phyloP scores from a whole-genome alignment of 495 filamentous ascomycete species.

The Penicillium ochrochloron region DNA sequence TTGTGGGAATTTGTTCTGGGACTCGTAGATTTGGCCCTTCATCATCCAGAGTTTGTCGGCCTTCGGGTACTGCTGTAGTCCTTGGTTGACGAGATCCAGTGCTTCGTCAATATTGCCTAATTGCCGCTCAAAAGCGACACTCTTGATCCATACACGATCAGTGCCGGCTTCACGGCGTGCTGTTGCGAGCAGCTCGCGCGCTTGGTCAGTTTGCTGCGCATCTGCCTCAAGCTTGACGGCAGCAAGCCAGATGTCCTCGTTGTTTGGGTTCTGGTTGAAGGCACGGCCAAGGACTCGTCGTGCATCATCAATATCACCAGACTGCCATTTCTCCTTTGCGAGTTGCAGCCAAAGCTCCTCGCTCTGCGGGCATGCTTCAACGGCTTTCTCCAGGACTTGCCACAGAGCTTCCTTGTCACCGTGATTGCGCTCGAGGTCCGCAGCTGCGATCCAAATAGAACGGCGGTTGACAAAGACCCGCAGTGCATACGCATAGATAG shows the following conservation, averaged over 20 bases:
- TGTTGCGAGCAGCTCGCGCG: slow-evolving; percentile 75
- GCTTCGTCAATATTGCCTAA: slow-evolving; percentile 77
- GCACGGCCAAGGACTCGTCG: slow-evolving; percentile 80
- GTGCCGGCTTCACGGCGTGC: slow-evolving; percentile 88
- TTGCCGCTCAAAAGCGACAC: slow-evolving; percentile 87
- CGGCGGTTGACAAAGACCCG: slow-evolving; percentile 84
- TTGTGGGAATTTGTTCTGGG: slow-evolving; percentile 72
- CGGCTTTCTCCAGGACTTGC: slow-evolving; percentile 87
- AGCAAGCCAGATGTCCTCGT: slow-evolving; percentile 95
- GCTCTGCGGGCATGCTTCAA: slow-evolving; percentile 86
- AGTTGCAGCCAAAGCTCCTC: slow-evolving; percentile 97
- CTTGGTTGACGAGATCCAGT: slow-evolving; percentile 84
- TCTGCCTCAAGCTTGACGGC: slow-evolving; percentile 95
- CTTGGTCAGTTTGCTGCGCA: slow-evolving; percentile 76
- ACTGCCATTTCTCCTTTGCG: slow-evolving; percentile 89
- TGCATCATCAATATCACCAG: slow-evolving; percentile 82
- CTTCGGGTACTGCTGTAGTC: slow-evolving; percentile 83
- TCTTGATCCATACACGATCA: slow-evolving; percentile 96
- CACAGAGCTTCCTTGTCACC: slow-evolving; percentile 82
- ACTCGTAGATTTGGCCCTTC: slow-evolving; percentile 96
- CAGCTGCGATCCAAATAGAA: slow-evolving; percentile 84
- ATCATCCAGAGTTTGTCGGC: slow-evolving; percentile 95
- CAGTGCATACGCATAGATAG: slow-evolving; percentile 89
- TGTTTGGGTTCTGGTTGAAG: slow-evolving; percentile 91
- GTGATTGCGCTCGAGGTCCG: slow-evolving; percentile 89